Conservation (phyloP, 108 stramenopile genomes). For the Ochromonas danica region DNA sequence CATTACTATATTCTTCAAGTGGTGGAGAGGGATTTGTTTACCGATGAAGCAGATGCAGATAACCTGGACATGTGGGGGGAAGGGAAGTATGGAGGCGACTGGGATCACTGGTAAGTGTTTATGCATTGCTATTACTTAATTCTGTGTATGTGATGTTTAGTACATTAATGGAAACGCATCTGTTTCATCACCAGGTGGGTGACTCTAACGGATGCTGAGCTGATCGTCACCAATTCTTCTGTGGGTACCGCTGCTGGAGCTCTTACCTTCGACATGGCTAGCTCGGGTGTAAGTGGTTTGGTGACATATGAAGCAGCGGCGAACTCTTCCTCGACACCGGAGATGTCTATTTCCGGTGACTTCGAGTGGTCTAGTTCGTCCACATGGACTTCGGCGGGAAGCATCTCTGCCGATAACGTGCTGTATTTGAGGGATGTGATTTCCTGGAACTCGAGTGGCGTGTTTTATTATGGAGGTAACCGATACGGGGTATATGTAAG, state of each 20-base stretch:
- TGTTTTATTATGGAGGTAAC: not conserved
- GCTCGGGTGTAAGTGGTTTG: not conserved
- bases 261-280: not conserved
- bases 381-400: no score
- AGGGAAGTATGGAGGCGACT: no score
- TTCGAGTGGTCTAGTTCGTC: not conserved
- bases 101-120: constrained; percentile 50
- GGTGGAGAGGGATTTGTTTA: no score
- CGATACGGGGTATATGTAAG: not conserved
- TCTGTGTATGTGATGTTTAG: no score
- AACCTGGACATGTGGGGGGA: no score
- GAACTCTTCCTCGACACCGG: not conserved
- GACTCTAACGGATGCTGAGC: not conserved
- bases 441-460: not conserved
- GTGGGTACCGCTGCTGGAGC: not conserved
- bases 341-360: not conserved
- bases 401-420: not conserved
- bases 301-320: not conserved
- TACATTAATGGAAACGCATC: no score
- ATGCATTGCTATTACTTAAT: no score
- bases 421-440: no score
- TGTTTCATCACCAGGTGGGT: not conserved
- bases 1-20: not conserved
- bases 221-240: not conserved
- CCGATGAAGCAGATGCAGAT: no score